Base-by-base conservation (phyloP, 2,329 filamentous ascomycete species). In the Aspergillus sp. region DNA sequence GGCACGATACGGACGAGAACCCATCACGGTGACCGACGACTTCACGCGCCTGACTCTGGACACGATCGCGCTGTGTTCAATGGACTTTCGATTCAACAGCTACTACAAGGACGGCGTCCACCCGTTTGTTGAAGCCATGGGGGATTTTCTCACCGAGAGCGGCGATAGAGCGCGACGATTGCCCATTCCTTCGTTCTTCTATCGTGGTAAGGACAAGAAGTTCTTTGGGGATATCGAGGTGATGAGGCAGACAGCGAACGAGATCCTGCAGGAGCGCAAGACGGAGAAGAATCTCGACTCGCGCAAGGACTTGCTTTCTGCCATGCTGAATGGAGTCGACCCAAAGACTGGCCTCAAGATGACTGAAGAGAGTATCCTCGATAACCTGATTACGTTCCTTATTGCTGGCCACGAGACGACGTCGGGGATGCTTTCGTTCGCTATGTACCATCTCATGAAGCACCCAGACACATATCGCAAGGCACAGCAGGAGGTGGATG, bases 401-500 rank as follows among this genome's bases (percentile, higher is more conserved):
- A 86, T 88, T 64, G 87, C 87, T 37, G 79, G 87, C 2, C 88
- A 91, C 62, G 89, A 91, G 70, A 91, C 89, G 0, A 91, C 89
- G 0, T 86, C 85, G 3, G 87, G 87, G 2, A 73, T 87, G 45
- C 72, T 91, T 4, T 87, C 86, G 0, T 90, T 90, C 66, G 70
- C 82, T 1, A 87, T 89, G 59, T 87, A 86, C 65, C 78, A 85
- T 56, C 76, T 91, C 2, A 71, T 90, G 35, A 87, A 86, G 68
- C 79, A 86, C 58, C 87, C 87, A 0, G 78, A 80, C 8, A 77
- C 81, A 1, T 87, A 87, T 62, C 77, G 78, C 39, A 85, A 85
- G 64, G 86, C 86, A 0, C 87, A 88, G 63, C 72, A 87, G 61
- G 88, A 91, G 68, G 85, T 91, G 4, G 88, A 91, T 64, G 65